Percentiles rank a stretch among this genome's conserved stretches.
Evolutionary conservation across 768 basidiomycete species (phyloP).

Genomic region (Mycena amicta): DNA sequence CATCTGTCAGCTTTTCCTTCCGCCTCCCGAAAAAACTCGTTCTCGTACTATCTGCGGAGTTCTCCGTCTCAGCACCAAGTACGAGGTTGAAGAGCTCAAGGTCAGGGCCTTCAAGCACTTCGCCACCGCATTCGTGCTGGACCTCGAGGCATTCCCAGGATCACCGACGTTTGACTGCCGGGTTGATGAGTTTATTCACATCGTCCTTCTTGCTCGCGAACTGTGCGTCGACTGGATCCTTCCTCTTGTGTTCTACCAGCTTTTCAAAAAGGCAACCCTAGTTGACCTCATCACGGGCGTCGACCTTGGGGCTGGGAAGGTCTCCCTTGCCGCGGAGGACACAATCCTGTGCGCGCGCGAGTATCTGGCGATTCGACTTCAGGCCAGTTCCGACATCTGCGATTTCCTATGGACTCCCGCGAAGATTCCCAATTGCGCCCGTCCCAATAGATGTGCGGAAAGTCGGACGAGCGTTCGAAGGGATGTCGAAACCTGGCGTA

Average conservation of each 20-base stretch:
- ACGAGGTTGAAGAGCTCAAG: conserved; percentile 6
- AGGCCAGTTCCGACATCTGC: neutral
- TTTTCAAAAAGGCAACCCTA: neutral
- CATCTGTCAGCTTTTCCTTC: conserved; percentile 2
- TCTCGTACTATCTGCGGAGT: neutral
- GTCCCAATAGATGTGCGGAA: neutral
- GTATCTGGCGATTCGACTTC: neutral
- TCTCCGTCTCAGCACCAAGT: conserved; percentile 14
- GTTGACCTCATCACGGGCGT: neutral
- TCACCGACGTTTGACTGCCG: neutral
- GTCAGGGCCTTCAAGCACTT: conserved; percentile 10
- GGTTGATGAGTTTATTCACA: neutral
- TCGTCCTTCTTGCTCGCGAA: conserved; percentile 1
- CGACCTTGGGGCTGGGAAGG: neutral
- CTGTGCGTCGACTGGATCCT: conserved; percentile 12
- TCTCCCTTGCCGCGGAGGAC: conserved; percentile 3
- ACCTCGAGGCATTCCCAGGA: neutral
- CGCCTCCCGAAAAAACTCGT: neutral
- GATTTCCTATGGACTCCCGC: conserved; percentile 6
- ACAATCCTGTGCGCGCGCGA: conserved; percentile 5
- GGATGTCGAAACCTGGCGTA: neutral
- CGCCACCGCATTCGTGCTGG: conserved; percentile 1
- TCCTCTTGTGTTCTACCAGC: conserved; percentile 5
- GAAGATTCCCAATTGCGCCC: neutral
- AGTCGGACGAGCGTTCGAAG: neutral